Evolutionary conservation across 2,329 filamentous ascomycete species (phyloP), one percentile per base, ranked within the genome.

Genomic region (Stylonectria norvegica): DNA sequence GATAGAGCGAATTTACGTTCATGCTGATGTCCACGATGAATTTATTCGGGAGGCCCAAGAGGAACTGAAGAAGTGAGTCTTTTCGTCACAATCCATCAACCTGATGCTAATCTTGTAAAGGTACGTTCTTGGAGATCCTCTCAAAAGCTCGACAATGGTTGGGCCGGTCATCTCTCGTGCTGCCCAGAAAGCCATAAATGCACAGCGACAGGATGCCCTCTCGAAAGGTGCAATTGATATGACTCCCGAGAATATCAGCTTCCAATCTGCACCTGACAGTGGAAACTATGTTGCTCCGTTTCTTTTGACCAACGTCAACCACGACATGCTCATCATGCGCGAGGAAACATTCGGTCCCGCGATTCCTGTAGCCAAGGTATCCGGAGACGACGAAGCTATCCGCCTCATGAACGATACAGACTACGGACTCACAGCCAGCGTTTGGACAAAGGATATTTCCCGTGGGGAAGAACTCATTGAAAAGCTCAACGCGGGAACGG

Each of bases 341-440:
- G 88, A 95, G 49, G 90, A 96, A 71, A 95, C 89, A 0, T 96
- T 96, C 60, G 90, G 90, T 0, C 90, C 90, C 1, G 81, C 95
- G 15, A 90, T 96, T 52, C 85, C 90, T 1, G 80, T 96, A n/a
- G 87, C 91, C 82, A 86, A 86, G 63, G 89, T 95, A 45, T 78
- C 79, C 56, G 72, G 72, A 49, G 90, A 96, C 57, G 77, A 78
- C 15, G 88, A 95, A 65, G 90, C 90, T 2, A 68, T 96, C 43
- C 68, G 72, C 48, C 67, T 90, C 33, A 95, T 96, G 89, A 96
- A 96, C 57, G 89, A 95, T 61, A 91, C 86, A 67, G 82, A 94
- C 48, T 94, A 95, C 60, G 90, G 90, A 3, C 73, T 96, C 46
- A 95, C 90, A 2, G 90, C 89, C 8, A 94, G 88, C 57, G 88